These are phyloP conservation scores for Nicotiana paniculata DNA, from an alignment of 257 asterid genomes.

Conservation along the genomic window DNA sequence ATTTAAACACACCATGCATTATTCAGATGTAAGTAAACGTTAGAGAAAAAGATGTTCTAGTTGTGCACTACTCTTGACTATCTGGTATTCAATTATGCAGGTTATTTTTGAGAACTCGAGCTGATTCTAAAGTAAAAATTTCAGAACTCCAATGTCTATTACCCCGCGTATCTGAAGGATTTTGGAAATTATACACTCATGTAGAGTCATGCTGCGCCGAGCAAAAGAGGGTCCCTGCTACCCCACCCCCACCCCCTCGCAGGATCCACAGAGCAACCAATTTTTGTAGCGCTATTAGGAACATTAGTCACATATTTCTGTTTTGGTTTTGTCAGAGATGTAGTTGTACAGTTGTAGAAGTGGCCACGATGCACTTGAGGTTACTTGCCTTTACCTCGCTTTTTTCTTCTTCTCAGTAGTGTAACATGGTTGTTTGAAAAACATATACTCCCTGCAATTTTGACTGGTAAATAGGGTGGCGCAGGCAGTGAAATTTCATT, in stretches of 20 bases:
- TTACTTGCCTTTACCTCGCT: background rate
- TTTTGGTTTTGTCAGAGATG: background rate
- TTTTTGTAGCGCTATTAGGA: background rate
- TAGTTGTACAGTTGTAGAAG: background rate
- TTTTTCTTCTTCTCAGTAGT: background rate
- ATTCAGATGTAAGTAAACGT: background rate
- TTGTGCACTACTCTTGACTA: background rate
- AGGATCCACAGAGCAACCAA: background rate
- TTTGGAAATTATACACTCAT: background rate
- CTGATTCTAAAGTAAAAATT: conserved; percentile 18
- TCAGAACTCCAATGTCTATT: background rate
- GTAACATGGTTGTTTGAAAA: background rate
- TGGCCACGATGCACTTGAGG: background rate
- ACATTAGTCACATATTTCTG: background rate
- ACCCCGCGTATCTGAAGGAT: background rate
- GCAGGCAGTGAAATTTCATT: no score
- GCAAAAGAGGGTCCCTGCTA: background rate
- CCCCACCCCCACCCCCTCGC: background rate
- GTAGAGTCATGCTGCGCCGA: background rate
- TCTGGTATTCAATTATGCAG: conserved; percentile 23
- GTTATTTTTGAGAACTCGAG: conserved; percentile 41
- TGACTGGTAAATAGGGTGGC: no score
- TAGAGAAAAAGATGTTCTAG: background rate
- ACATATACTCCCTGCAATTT: background rate
- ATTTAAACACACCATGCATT: background rate